Conservation (phyloP, 306 rosid species). For the Cucurbita pepo region DNA sequence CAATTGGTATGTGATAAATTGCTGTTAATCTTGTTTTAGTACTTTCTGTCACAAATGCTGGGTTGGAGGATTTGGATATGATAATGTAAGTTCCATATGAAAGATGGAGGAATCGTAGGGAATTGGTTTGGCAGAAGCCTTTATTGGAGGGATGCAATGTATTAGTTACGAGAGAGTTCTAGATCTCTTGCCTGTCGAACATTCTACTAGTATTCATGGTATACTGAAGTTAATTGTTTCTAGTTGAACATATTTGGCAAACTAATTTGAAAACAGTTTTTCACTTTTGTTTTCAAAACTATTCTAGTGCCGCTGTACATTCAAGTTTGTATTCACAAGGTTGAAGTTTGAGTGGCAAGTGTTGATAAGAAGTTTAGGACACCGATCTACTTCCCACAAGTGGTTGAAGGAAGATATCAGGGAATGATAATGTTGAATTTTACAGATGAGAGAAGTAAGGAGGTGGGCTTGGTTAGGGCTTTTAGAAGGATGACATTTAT, state of each 20-base stretch:
- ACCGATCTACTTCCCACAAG: background rate
- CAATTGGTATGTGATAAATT: slow-evolving; percentile 47
- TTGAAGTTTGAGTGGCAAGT: background rate
- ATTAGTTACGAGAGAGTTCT: background rate
- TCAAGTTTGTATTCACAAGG: background rate
- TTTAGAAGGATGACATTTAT: background rate
- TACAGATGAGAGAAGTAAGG: background rate
- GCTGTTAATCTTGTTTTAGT: background rate
- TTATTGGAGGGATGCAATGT: too few relatives aligned
- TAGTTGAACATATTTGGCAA: background rate
- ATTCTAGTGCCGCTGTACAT: background rate
- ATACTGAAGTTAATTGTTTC: background rate
- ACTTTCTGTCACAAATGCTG: background rate
- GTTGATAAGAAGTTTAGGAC: background rate
- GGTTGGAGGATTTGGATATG: background rate
- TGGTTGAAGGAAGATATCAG: background rate
- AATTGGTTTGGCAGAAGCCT: too few relatives aligned
- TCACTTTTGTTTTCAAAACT: background rate
- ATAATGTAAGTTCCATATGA: background rate
- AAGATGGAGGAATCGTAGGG: too few relatives aligned
- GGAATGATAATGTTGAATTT: background rate
- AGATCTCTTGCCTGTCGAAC: background rate
- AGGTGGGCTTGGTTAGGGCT: background rate
- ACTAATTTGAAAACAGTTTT: background rate
- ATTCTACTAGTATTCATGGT: background rate